Percentiles rank a stretch among this genome's conserved stretches.
Evolutionary conservation across 73 alveolate species (phyloP).

Genomic region (Tetrahymena malaccensis): DNA sequence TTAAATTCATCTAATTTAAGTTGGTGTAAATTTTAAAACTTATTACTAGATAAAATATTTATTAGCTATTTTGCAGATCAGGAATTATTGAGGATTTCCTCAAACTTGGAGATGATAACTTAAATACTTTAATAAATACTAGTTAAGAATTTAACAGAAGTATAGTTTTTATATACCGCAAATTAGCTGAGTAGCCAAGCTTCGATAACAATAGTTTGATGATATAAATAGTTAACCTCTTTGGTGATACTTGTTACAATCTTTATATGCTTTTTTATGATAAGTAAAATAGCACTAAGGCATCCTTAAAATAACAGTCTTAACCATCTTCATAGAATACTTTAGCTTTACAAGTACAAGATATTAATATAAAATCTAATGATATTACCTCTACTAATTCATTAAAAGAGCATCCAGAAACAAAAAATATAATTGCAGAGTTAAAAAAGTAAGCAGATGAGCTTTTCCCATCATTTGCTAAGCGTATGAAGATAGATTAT

Average conservation of each 20-base stretch:
- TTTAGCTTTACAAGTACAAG: neutral
- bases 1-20: neutral
- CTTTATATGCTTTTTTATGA: neutral
- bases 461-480: neutral
- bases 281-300: neutral
- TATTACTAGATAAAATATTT: neutral
- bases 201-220: neutral
- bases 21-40: neutral
- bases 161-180: neutral
- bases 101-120: neutral
- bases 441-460: neutral
- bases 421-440: neutral
- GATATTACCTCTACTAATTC: neutral
- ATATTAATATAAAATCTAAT: neutral
- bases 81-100: neutral
- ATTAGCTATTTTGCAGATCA: neutral
- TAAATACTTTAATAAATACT: neutral
- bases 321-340: neutral
- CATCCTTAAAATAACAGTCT: neutral
- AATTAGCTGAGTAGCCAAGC: neutral
- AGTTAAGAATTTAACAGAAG: neutral
- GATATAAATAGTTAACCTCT: neutral
- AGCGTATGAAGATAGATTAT: neutral
- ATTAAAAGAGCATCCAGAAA: neutral
- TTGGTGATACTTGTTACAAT: neutral